Percentiles rank a stretch among this genome's conserved stretches.
phyloP scores from a whole-genome alignment of 2,329 filamentous ascomycete genomes.

The Pyrenophora seminiperda region DNA sequence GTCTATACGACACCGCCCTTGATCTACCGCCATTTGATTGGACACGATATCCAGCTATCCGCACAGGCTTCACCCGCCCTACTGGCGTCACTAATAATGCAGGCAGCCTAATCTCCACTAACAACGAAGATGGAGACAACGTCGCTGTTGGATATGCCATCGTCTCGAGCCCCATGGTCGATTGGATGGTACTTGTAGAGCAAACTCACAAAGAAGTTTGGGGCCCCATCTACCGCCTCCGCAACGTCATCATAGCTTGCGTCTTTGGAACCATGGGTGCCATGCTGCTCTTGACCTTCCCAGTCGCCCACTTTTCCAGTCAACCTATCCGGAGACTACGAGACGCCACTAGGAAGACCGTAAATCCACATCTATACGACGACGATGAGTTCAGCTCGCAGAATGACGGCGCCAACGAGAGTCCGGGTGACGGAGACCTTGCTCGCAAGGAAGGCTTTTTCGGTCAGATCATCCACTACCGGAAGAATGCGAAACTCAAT shows the following conservation, averaged over 20 bases:
- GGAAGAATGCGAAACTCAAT: conserved; percentile 40
- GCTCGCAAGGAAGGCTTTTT: conserved; percentile 55
- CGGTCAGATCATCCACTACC: conserved; percentile 44
- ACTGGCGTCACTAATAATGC: conserved; percentile 65
- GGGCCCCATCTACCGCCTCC: conserved; percentile 73
- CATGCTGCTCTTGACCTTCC: conserved; percentile 73
- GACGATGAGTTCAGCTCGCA: conserved; percentile 48
- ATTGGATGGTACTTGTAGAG: conserved; percentile 85
- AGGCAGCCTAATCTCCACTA: conserved; percentile 69
- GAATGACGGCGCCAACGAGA: conserved; percentile 49
- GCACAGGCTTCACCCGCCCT: conserved; percentile 62
- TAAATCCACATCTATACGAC: conserved; percentile 67
- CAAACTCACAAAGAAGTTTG: conserved; percentile 76
- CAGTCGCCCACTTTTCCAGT: conserved; percentile 81
- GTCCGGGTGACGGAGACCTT: conserved; percentile 55
- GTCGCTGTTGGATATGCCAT: conserved; percentile 84
- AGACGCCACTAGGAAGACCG: conserved; percentile 73
- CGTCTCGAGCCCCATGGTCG: conserved; percentile 68
- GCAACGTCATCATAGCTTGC: conserved; percentile 79
- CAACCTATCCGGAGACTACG: conserved; percentile 78
- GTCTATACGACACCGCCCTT: conserved; percentile 32
- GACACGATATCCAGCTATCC: conserved; percentile 65
- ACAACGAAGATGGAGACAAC: conserved; percentile 70
- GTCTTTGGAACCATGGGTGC: conserved; percentile 82
- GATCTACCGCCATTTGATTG: conserved; percentile 59